Evolutionary conservation across 768 basidiomycete genomes (phyloP).

Genomic region (Amanita subjunquillea): DNA sequence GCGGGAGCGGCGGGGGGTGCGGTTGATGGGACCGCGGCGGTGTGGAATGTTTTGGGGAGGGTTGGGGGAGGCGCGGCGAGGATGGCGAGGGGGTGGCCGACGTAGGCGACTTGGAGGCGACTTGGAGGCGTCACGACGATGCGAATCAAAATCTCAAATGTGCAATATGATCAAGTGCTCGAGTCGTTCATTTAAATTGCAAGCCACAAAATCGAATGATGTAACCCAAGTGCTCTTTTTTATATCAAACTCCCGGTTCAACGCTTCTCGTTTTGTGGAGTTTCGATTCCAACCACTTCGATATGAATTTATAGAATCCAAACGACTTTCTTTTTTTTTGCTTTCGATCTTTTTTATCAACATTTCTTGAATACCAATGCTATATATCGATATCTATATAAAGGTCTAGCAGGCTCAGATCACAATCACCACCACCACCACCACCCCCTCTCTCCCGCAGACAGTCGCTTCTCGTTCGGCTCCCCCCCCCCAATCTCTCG

Average conservation of each 20-base stretch:
- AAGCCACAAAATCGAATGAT: background rate
- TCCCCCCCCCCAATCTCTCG: background rate
- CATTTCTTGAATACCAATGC: too few relatives aligned
- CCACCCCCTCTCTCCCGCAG: too few relatives aligned
- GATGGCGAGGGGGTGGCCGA: constrained; percentile 71
- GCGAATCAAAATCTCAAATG: background rate
- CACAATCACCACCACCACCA: too few relatives aligned
- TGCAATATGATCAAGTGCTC: background rate
- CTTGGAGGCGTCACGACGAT: too few relatives aligned
- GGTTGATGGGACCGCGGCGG: constrained; percentile 43
- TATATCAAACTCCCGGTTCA: too few relatives aligned
- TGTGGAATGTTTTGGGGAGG: constrained; percentile 64
- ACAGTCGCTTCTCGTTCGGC: background rate
- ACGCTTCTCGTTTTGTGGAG: too few relatives aligned
- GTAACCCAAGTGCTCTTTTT: background rate
- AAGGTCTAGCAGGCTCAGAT: too few relatives aligned
- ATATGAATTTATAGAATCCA: too few relatives aligned
- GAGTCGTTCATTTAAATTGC: background rate
- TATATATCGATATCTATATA: too few relatives aligned
- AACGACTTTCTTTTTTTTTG: too few relatives aligned
- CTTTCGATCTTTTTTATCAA: too few relatives aligned
- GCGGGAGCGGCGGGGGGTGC: constrained; percentile 1
- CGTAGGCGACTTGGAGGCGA: constrained; percentile 19
- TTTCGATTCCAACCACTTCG: too few relatives aligned
- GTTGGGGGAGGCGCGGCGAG: constrained; percentile 70